Evolutionary conservation across 257 asterid genomes (phyloP).

Genomic region (Plantago major): DNA sequence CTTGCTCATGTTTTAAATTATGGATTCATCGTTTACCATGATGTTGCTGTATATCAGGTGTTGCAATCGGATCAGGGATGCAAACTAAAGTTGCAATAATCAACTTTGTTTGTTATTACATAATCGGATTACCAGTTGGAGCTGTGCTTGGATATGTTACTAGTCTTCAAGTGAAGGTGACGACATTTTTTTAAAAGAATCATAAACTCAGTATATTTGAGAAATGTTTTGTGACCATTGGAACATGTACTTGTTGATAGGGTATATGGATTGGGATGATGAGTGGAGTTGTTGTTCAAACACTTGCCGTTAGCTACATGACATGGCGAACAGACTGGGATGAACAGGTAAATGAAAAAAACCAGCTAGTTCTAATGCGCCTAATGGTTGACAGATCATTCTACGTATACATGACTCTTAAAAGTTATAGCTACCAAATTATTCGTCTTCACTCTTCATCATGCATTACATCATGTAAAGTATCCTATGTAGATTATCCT

Average conservation of each 20-base stretch:
- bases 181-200: background rate
- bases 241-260: background rate
- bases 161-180: constrained; percentile 8
- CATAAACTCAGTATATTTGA: background rate
- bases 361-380: no score
- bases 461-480: no score
- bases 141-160: background rate
- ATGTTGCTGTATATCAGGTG: background rate
- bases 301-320: background rate
- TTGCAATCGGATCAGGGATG: constrained; percentile 4
- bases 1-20: no score
- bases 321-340: constrained; percentile 8
- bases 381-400: no score
- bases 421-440: no score
- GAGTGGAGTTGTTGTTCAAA: background rate
- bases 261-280: constrained; percentile 11
- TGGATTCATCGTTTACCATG: no score
- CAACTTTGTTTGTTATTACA: background rate
- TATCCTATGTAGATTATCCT: no score
- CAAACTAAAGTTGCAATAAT: constrained; percentile 2
- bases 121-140: constrained; percentile 8
- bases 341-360: background rate
- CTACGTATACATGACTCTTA: no score
- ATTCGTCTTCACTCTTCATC: no score
- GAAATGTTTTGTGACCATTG: background rate